phyloP scores from a whole-genome alignment of 768 basidiomycete genomes.

The Panellus pusillus region DNA sequence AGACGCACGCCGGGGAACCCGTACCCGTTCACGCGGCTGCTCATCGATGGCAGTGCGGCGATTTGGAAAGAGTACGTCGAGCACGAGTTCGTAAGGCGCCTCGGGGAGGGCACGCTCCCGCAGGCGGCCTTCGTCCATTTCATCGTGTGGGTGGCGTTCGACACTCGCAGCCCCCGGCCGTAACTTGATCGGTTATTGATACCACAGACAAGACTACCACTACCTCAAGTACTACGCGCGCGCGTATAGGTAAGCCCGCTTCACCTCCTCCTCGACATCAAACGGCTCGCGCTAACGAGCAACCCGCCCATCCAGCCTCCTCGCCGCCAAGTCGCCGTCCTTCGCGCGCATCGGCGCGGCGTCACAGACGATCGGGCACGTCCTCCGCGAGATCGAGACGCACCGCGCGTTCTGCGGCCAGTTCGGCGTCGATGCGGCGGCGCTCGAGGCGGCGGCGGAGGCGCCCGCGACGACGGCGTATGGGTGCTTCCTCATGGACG shows the following conservation, averaged over 20 bases:
- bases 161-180: too few species aligned
- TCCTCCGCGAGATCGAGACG: slow-evolving; percentile 69
- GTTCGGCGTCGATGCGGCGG: slow-evolving; percentile 65
- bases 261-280: background rate
- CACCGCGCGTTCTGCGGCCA: slow-evolving; percentile 70
- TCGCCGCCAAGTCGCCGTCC: slow-evolving; percentile 73
- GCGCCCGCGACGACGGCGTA: slow-evolving; percentile 79
- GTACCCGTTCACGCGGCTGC: slow-evolving; percentile 64
- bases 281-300: background rate
- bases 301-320: slow-evolving; percentile 47
- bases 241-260: slow-evolving; percentile 59
- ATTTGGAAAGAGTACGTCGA: slow-evolving; percentile 77
- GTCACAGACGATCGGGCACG: slow-evolving; percentile 59
- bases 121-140: slow-evolving; percentile 76
- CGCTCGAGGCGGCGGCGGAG: slow-evolving; percentile 64
- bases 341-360: slow-evolving; percentile 65
- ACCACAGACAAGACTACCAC: slow-evolving; percentile 71
- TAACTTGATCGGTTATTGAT: background rate
- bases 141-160: slow-evolving; percentile 58
- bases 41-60: slow-evolving; percentile 55
- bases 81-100: slow-evolving; percentile 79
- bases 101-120: slow-evolving; percentile 72
- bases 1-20: slow-evolving; percentile 63
- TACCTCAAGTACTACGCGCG: slow-evolving; percentile 84
- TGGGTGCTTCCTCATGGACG: slow-evolving; percentile 81